Base-by-base conservation (phyloP, 768 basidiomycete species). In the Leucocoprinus sp. region DNA sequence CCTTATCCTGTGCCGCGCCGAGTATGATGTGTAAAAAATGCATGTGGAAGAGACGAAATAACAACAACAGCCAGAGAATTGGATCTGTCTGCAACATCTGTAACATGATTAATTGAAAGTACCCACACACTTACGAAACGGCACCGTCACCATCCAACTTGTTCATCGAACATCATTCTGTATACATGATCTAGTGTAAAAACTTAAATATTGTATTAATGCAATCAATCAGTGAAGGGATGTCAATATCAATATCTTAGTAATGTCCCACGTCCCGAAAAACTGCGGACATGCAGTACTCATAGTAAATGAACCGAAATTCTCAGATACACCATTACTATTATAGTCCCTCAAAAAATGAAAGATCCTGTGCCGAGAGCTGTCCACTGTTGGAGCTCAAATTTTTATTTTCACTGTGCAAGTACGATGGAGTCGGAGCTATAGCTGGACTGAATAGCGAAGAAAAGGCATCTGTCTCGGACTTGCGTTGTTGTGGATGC, bases 281-380 rank as follows among this genome's bases (percentile, higher is more conserved):
- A 31, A 5, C 11, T 31, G 31, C n/a, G n/a, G n/a, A 31, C 31
- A 31, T 4, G 31, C 31, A 5, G n/a, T 5, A 4, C n/a, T 12
- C 11, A 8, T 14, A 14, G 31, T 31, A 31, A 31, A 7, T 31
- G n/a, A 31, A 31, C 8, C 9, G 26, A 24, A 35, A 35, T 14
- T 12, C 26, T 34, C 31, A 29, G 17, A 18, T 36, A 18, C 37
- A 36, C 14, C 17, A 15, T 38, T 28, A 36, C 14, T 12, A 15
- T 38, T 54, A 61, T 35, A 64, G 55, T 27, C 85, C 83, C 63
- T 92, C 89, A 58, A 92, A 93, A 61, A 93, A 92, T 14, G 82
- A 87, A 42, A 91, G 60, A 70, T 91, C 90, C 62, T 88, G 84
- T 2, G 86, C 88, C 3, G 82, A 84, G 40, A 91, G 60, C 3